Conservation (phyloP, 2,329 filamentous ascomycete species). For the Alternaria conjuncta region DNA sequence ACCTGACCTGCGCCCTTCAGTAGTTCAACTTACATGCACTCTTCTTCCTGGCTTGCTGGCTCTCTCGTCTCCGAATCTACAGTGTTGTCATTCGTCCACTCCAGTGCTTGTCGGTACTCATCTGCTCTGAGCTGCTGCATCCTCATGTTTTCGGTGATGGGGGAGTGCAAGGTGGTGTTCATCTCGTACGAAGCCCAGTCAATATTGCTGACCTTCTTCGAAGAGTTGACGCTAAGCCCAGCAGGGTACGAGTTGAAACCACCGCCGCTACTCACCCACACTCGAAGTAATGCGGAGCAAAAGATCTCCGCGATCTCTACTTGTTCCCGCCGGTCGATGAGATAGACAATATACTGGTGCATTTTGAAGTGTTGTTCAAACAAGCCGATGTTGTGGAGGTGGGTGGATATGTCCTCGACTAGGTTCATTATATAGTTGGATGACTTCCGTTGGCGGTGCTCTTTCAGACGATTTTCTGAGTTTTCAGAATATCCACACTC, state of each 20-base stretch:
- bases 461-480: slow-evolving; percentile 23
- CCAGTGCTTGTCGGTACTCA: slow-evolving; percentile 28
- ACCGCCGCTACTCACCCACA: slow-evolving; percentile 34
- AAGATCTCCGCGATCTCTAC: slow-evolving; percentile 40
- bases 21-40: neutral
- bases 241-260: slow-evolving; percentile 40
- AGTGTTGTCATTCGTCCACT: slow-evolving; percentile 7
- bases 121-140: slow-evolving; percentile 19
- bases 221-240: slow-evolving; percentile 31
- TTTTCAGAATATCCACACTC: slow-evolving; percentile 37
- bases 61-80: neutral
- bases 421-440: slow-evolving; percentile 44
- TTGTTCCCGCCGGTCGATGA: slow-evolving; percentile 32
- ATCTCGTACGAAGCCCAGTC: slow-evolving; percentile 26
- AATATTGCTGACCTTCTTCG: slow-evolving; percentile 9
- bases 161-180: slow-evolving; percentile 14
- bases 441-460: slow-evolving; percentile 29
- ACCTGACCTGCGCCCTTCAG: too few relatives aligned
- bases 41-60: slow-evolving; percentile 3
- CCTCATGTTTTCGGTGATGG: slow-evolving; percentile 17
- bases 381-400: slow-evolving; percentile 6
- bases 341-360: slow-evolving; percentile 37
- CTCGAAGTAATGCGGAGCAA: slow-evolving; percentile 34
- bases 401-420: slow-evolving; percentile 32
- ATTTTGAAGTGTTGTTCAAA: slow-evolving; percentile 30